phyloP scores from a whole-genome alignment of 2,329 filamentous ascomycete genomes.

The Ophiocordyceps camponoti-leonardi region DNA sequence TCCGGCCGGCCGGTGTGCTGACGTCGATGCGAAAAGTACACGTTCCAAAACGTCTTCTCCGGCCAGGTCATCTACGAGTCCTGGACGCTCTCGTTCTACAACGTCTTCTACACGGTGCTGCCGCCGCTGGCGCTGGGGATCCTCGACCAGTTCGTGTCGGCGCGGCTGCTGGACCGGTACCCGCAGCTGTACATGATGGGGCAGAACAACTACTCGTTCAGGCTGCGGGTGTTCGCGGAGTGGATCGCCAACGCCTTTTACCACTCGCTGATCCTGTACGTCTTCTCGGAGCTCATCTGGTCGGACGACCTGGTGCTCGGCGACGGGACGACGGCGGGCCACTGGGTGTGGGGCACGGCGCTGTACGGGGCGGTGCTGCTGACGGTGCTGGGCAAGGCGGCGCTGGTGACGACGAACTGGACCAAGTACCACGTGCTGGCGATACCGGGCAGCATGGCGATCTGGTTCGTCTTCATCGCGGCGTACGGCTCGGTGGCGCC shows the following conservation, averaged over 20 bases:
- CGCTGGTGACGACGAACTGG: slow-evolving; percentile 92
- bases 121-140: slow-evolving; percentile 91
- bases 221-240: slow-evolving; percentile 74
- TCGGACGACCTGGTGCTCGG: slow-evolving; percentile 59
- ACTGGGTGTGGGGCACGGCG: slow-evolving; percentile 97
- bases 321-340: slow-evolving; percentile 70
- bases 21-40: slow-evolving; percentile 40
- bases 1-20: no score
- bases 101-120: slow-evolving; percentile 91
- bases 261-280: slow-evolving; percentile 86
- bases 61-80: slow-evolving; percentile 98
- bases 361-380: slow-evolving; percentile 87
- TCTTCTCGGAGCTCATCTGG: slow-evolving; percentile 68
- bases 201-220: slow-evolving; percentile 88
- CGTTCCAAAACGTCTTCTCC: slow-evolving; percentile 96
- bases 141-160: slow-evolving; percentile 94
- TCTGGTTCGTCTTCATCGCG: slow-evolving; percentile 85
- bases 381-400: slow-evolving; percentile 88
- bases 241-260: slow-evolving; percentile 95
- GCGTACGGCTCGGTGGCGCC: slow-evolving; percentile 78
- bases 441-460: slow-evolving; percentile 78
- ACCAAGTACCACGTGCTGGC: slow-evolving; percentile 95
- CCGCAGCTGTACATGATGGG: slow-evolving; percentile 89
- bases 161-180: slow-evolving; percentile 82
- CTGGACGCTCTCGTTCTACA: slow-evolving; percentile 98